Evolutionary conservation across 257 asterid genomes (phyloP), one percentile per base, ranked within the genome.

Genomic region (Haberlea rhodopensis): DNA sequence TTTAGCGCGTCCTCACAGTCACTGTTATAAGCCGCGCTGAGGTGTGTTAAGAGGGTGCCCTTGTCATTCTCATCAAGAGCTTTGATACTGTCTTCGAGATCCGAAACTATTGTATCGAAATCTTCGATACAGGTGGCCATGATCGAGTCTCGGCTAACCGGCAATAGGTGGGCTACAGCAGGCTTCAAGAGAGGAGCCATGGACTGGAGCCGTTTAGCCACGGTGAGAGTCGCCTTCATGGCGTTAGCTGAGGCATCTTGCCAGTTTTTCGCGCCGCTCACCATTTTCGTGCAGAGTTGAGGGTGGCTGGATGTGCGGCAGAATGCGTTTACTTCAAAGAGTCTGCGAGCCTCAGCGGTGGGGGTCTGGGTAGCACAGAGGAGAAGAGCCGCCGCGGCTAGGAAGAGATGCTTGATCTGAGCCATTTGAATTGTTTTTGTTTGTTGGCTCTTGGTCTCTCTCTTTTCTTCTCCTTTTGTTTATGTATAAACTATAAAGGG

Each of bases 291-390:
- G 84, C 89, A 83, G 2, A 74, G 48, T 6, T 19, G 57, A 57
- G 71, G 70, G 80, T 70, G 31, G 60, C 52, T 73, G 19, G 86
- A 71, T 6, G 80, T 64, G n/a, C 73, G 66, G 80, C 89, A 83
- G 65, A 76, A 80, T 0, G 60, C 63, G 79, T 66, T 83, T 16
- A 80, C 54, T 52, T 73, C 80, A 24, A 15, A 5, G 73, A 31
- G 71, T 9, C 51, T 70, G 2, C 79, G 70, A 57, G 71, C 80
- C 59, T 49, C 73, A 2, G 66, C 73, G 5, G 15, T 24, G 13
- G 63, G 67, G 11, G 20, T 23, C 57, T 43, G 27, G 53, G 71
- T 43, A 18, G 45, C 59, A 29, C 61, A 66, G 52, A 69, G 60
- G 16, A 72, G 66, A 48, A 63, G 63, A 19, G 67, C 59, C 2